Evolutionary conservation across 1,139 yeast species (phyloP).

Genomic region (Pichia sp.): DNA sequence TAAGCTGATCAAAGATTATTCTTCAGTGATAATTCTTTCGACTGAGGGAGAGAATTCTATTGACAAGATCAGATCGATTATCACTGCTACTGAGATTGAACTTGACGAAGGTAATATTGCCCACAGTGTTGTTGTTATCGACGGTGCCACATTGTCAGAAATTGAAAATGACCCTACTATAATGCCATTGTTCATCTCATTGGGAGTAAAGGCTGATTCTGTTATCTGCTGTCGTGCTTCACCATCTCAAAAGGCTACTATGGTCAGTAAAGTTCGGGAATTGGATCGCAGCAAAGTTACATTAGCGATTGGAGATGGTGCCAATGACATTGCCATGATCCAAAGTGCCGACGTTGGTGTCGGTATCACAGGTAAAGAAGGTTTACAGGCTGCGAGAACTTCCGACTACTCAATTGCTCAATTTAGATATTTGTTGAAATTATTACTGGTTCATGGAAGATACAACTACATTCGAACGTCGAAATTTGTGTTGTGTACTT

Average conservation of each 20-base stretch:
- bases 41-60: slow-evolving; percentile 41
- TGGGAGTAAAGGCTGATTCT: slow-evolving; percentile 84
- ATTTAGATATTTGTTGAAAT: slow-evolving; percentile 75
- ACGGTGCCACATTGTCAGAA: slow-evolving; percentile 74
- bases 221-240: slow-evolving; percentile 95
- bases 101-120: slow-evolving; percentile 71
- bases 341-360: slow-evolving; percentile 98
- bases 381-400: slow-evolving; percentile 91
- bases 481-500: slow-evolving; percentile 87
- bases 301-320: slow-evolving; percentile 97
- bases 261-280: slow-evolving; percentile 75
- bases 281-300: slow-evolving; percentile 68
- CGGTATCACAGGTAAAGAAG: slow-evolving; percentile 96
- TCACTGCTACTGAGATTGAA: slow-evolving; percentile 57
- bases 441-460: slow-evolving; percentile 89
- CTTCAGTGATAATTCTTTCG: slow-evolving; percentile 76
- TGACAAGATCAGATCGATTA: slow-evolving; percentile 46
- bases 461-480: slow-evolving; percentile 91
- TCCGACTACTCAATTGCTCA: slow-evolving; percentile 96
- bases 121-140: slow-evolving; percentile 89
- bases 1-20: slow-evolving; percentile 84
- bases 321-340: slow-evolving; percentile 98
- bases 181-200: slow-evolving; percentile 70
- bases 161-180: slow-evolving; percentile 70
- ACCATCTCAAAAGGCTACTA: slow-evolving; percentile 89